Evolutionary conservation across 345 rosid genomes (phyloP).

Genomic region (Psidium guajava): DNA sequence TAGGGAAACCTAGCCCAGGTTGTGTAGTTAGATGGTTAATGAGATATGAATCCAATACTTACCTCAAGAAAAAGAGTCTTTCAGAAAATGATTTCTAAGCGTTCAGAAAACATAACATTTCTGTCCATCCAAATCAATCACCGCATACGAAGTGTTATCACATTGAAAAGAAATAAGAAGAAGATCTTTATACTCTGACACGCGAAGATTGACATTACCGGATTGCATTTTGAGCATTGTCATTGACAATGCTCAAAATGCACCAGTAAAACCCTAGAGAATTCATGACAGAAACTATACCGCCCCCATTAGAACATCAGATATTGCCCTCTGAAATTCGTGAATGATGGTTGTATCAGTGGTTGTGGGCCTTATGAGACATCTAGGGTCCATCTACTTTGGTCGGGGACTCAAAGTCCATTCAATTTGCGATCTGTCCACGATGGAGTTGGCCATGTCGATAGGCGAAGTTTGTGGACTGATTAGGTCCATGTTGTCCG

Average conservation of each 20-base stretch:
- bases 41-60: neutral
- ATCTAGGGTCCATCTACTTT: neutral
- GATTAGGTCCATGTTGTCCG: neutral
- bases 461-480: neutral
- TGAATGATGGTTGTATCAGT: neutral
- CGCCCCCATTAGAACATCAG: neutral
- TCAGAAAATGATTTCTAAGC: rapidly evolving
- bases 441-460: neutral
- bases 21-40: neutral
- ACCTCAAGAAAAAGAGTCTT: neutral
- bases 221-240: no score
- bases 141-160: neutral
- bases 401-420: neutral
- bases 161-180: neutral
- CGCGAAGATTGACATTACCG: neutral
- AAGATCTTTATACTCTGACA: neutral
- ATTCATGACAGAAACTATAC: neutral
- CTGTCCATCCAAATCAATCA: neutral
- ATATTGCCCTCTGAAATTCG: neutral
- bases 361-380: neutral
- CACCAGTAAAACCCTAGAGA: neutral
- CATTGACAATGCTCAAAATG: neutral
- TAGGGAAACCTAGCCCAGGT: neutral
- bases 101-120: neutral
- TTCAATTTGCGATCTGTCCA: neutral